A percentile compares a stretch with the other conserved stretches of the same genome.
Evolutionary conservation across 2,329 filamentous ascomycete species (phyloP).

Genomic region (Lasiodiplodia sp.): DNA sequence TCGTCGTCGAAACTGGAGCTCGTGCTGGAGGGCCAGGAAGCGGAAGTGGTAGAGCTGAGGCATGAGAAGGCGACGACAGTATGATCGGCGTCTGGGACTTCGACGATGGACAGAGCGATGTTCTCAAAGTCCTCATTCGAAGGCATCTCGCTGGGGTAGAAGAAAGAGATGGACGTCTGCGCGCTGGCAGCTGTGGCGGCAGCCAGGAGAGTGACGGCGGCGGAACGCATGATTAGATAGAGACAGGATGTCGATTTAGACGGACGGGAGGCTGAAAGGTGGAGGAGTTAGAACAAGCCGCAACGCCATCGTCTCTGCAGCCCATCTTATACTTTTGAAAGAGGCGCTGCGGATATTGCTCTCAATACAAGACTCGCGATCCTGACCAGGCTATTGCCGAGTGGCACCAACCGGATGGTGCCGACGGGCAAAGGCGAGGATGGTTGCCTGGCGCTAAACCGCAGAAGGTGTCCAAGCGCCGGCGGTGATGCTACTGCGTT

Average conservation of each 20-base stretch:
- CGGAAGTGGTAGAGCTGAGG: neutral
- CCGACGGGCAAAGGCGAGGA: constrained; percentile 1
- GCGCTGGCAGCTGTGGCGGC: constrained; percentile 16
- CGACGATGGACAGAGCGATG: constrained; percentile 19
- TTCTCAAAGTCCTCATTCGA: neutral
- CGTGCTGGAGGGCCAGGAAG: neutral
- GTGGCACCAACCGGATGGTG: neutral
- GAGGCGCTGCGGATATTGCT: neutral
- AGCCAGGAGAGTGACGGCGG: constrained; percentile 2
- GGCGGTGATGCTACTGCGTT: neutral
- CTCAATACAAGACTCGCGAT: constrained; percentile 1
- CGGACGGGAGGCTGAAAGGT: neutral
- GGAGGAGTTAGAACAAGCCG: neutral
- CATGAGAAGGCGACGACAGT: constrained; percentile 14
- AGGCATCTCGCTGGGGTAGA: constrained; percentile 2
- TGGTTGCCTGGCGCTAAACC: constrained; percentile 8
- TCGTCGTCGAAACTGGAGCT: neutral
- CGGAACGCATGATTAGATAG: constrained; percentile 15
- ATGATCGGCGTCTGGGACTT: constrained; percentile 3
- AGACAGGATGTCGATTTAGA: neutral
- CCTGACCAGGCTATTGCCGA: constrained; percentile 1
- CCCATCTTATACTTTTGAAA: constrained; percentile 13
- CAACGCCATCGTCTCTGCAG: constrained; percentile 9
- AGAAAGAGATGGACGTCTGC: constrained; percentile 12
- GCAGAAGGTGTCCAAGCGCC: constrained; percentile 7